phyloP scores from a whole-genome alignment of 139 green algal species.

The Astrephomene gubernaculifera region DNA sequence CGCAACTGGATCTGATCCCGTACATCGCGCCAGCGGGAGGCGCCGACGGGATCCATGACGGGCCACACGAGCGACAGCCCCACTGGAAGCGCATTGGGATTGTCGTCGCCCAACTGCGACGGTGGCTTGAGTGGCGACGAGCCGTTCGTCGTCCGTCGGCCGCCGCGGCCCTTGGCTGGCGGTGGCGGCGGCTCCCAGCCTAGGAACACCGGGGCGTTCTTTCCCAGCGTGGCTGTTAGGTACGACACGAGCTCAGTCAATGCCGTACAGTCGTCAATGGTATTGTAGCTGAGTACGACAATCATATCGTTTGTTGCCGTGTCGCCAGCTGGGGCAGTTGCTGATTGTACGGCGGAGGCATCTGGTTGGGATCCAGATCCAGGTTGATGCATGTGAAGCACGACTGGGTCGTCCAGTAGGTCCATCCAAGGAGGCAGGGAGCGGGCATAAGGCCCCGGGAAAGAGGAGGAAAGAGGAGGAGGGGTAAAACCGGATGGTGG shows the following conservation, averaged over 20 bases:
- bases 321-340: neutral
- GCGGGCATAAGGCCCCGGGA: neutral
- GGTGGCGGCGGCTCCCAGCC: neutral
- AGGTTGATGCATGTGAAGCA: neutral
- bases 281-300: neutral
- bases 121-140: neutral
- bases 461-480: too few relatives aligned
- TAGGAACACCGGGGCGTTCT: neutral
- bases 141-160: neutral
- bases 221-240: neutral
- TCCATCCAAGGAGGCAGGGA: neutral
- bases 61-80: neutral
- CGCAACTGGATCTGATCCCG: neutral
- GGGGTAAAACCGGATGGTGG: neutral
- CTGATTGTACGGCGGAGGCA: too few relatives aligned
- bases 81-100: neutral
- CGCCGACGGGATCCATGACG: neutral
- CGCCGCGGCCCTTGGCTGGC: neutral
- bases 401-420: neutral
- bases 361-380: too few relatives aligned
- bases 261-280: neutral
- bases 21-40: neutral
- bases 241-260: neutral
- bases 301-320: neutral
- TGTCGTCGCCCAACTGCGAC: neutral